Evolutionary conservation across 2,329 filamentous ascomycete species (phyloP), one percentile per base, ranked within the genome.

Genomic region (Trichoderma simmonsii): DNA sequence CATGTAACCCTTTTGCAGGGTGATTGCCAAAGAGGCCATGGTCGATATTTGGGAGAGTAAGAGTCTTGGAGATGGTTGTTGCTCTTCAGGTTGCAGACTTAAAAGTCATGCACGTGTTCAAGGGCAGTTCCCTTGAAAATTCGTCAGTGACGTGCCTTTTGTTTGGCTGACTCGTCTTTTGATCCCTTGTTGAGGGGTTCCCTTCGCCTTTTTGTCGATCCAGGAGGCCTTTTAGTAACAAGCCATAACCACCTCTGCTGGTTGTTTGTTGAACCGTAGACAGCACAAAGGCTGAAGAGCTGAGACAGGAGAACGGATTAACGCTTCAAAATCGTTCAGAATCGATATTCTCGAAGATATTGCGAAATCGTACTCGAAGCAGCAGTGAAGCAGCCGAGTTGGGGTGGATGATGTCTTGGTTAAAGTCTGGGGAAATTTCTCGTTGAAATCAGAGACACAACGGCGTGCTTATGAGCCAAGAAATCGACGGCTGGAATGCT

Each of bases 11-110:
- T 76, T 32, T n/a, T 70, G 64, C 54, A 64, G 73, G 71, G 71
- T 62, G 64, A 76, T 72, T 9, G 71, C 62, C 43, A 70, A 66
- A 57, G 73, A 72, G 73, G 72, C 56, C 78, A 79, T 78, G 71
- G 61, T 74, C 18, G 63, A 56, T 67, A 21, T 34, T n/a, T 51
- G 54, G 21, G 12, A 30, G 51, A 67, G 24, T 48, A 68, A 24
- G 8, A 8, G 14, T 12, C 48, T 57, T 18, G 7, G 26, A 30
- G 11, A 26, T 48, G 30, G 26, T 26, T 39, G 26, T 34, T 39
- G 34, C 8, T 60, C 26, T 51, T 26, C 3, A 15, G 26, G 12
- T 28, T 32, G 39, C 62, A 51, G 34, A 64, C 39, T 64, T 34
- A 21, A 32, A 18, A 15, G 48, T 56, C 63, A 26, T 24, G 48